Base-by-base conservation (phyloP, 257 asterid genomes). In the Hygrophila difformis region DNA sequence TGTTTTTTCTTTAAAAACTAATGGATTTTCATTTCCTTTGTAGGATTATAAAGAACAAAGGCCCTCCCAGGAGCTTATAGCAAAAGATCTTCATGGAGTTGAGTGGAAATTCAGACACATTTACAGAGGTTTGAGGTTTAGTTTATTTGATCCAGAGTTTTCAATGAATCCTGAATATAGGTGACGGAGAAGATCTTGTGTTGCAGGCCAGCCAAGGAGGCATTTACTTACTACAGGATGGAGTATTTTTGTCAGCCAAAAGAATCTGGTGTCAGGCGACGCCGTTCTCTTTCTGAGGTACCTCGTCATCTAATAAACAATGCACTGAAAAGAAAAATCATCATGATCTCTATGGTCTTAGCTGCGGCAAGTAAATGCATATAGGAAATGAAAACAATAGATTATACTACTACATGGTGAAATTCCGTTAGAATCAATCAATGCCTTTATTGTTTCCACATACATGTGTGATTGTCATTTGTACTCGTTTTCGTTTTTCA, bases 81-180 rank as follows among this genome's bases (percentile, higher is more conserved):
- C 95, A 49, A 86, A 81, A 59, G 99, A 86, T 58, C 75, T 91
- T 39, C 95, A 91, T 37, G 99, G 95, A 23, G 68, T 91, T 96
- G 99, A 91, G 68, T 91, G 99, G 99, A 91, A 81, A 62, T 91
- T 91, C 61, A 79, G 95, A 47, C 99, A 91, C 72, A 91, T 91
- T 39, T 91, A 86, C 53, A 74, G 99, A 76, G 98, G 98, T 91
- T 24, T 24, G 72, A 33, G n/a, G n/a, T n/a, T n/a, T n/a, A n/a
- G n/a, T n/a, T n/a, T n/a, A n/a, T n/a, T n/a, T n/a, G n/a, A n/a
- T n/a, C n/a, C n/a, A n/a, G n/a, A n/a, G n/a, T n/a, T n/a, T n/a
- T n/a, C n/a, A n/a, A n/a, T n/a, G n/a, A n/a, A n/a, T n/a, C n/a
- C n/a, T n/a, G n/a, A n/a, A n/a, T n/a, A n/a, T n/a, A n/a, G n/a